Conservation (phyloP, 176 grass and related monocot species). For the Oryza glaberrima region DNA sequence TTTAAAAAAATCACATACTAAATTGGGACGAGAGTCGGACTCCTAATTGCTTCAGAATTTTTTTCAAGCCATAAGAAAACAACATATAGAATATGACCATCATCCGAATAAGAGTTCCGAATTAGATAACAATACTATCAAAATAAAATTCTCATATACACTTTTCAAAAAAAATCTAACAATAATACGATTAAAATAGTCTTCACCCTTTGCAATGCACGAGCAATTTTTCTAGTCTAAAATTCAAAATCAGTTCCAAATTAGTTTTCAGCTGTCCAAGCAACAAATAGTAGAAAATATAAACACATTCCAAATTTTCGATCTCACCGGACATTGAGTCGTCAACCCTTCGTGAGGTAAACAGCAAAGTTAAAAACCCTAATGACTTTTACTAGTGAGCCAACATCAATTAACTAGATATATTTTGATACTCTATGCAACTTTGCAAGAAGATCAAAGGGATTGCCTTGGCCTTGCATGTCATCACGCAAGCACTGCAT, state of each 20-base stretch:
- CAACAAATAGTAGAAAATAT: neutral
- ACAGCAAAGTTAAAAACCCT: slow-evolving; percentile 7
- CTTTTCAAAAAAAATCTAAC: too few species aligned
- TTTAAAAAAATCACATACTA: too few species aligned
- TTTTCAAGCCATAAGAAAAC: too few species aligned
- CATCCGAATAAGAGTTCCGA: too few species aligned
- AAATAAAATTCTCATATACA: too few species aligned
- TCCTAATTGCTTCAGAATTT: too few species aligned
- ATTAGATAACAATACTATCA: too few species aligned
- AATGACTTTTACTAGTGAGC: neutral
- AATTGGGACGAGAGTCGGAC: too few species aligned
- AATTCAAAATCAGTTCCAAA: neutral
- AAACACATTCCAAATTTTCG: neutral
- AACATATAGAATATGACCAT: too few species aligned
- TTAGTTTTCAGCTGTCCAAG: neutral
- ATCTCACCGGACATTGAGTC: neutral
- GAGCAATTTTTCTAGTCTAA: neutral
- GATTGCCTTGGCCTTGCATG: neutral
- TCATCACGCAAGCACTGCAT: neutral
- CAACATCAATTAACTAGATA: neutral
- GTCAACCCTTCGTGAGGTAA: neutral
- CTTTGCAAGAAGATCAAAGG: neutral
- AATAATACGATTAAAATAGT: too few species aligned
- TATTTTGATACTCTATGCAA: neutral
- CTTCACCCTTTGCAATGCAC: too few species aligned